phyloP scores from a whole-genome alignment of 441 rosid species.

The Euphorbia celastroides region DNA sequence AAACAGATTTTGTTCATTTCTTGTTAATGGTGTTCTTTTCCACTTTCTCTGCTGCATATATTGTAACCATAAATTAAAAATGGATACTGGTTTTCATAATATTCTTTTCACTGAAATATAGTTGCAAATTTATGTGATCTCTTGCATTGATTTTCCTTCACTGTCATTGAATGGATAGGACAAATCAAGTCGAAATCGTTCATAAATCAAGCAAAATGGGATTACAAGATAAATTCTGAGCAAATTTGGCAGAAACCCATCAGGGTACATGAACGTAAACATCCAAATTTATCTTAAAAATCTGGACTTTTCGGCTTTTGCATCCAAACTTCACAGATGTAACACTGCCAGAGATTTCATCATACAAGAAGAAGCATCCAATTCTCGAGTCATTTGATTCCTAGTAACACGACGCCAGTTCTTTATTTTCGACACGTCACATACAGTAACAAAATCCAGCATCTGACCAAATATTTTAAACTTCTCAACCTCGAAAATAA shows the following conservation, averaged over 20 bases:
- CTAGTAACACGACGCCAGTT: slow-evolving; percentile 84
- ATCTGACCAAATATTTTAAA: slow-evolving; percentile 94
- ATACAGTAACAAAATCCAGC: slow-evolving; percentile 67
- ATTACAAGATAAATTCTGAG: too few relatives aligned
- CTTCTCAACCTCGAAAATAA: slow-evolving; percentile 87
- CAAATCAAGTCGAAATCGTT: too few relatives aligned
- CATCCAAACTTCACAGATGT: slow-evolving; percentile 41
- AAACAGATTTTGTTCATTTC: slow-evolving; percentile 27
- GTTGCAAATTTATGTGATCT: neutral
- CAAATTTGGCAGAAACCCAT: too few relatives aligned
- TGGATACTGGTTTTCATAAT: neutral
- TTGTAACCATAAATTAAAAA: slow-evolving; percentile 12
- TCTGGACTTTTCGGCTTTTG: slow-evolving; percentile 7
- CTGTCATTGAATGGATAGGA: neutral
- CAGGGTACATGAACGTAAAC: slow-evolving; percentile 22
- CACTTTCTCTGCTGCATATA: slow-evolving; percentile 16
- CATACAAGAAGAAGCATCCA: slow-evolving; percentile 74
- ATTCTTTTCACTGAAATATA: slow-evolving; percentile 3
- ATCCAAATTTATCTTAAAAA: slow-evolving; percentile 19
- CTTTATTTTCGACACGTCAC: slow-evolving; percentile 42
- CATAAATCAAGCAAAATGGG: too few relatives aligned
- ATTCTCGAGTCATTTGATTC: slow-evolving; percentile 64
- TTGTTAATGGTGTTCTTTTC: slow-evolving; percentile 21
- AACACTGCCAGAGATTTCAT: slow-evolving; percentile 75
- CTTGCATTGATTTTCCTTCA: neutral